A percentile compares a stretch with the other conserved stretches of the same genome.
Evolutionary conservation across 148 eudicot genomes (phyloP).

Genomic region (Amaranthus palmeri): DNA sequence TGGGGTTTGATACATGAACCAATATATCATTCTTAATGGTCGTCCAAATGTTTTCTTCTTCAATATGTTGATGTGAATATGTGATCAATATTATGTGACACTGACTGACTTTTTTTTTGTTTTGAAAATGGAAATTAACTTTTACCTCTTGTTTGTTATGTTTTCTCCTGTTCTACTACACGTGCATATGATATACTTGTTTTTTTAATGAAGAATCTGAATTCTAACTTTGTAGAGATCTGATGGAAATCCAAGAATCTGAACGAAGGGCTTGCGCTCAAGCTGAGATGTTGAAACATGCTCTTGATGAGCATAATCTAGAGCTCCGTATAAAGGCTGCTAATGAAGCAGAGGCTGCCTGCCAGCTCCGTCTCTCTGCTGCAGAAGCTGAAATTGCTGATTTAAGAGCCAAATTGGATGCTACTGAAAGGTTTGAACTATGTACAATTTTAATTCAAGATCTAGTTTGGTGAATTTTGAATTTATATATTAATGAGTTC

Average conservation of each 20-base stretch:
- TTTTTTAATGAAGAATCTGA: not conserved
- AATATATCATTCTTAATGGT: too few species aligned
- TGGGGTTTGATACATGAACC: too few species aligned
- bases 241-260: constrained; percentile 75
- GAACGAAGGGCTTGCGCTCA: constrained; percentile 66
- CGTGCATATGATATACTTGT: not conserved
- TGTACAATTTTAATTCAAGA: not conserved
- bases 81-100: too few species aligned
- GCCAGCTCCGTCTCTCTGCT: constrained; percentile 67
- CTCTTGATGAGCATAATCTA: constrained; percentile 72
- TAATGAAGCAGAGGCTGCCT: constrained; percentile 91
- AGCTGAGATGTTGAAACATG: constrained; percentile 62
- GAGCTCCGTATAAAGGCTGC: constrained; percentile 93
- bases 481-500: too few species aligned
- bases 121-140: too few species aligned
- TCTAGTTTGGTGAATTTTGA: not conserved
- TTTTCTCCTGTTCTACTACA: not conserved
- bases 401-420: constrained; percentile 68
- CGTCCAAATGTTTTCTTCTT: too few species aligned
- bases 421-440: constrained; percentile 65
- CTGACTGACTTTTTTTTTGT: too few species aligned
- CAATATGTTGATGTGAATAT: too few species aligned
- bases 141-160: not conserved
- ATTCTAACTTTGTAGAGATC: constrained; percentile 34
- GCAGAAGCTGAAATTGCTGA: constrained; percentile 93